Evolutionary conservation across 306 rosid genomes (phyloP).

Genomic region (Oxytropis ochrocephala): DNA sequence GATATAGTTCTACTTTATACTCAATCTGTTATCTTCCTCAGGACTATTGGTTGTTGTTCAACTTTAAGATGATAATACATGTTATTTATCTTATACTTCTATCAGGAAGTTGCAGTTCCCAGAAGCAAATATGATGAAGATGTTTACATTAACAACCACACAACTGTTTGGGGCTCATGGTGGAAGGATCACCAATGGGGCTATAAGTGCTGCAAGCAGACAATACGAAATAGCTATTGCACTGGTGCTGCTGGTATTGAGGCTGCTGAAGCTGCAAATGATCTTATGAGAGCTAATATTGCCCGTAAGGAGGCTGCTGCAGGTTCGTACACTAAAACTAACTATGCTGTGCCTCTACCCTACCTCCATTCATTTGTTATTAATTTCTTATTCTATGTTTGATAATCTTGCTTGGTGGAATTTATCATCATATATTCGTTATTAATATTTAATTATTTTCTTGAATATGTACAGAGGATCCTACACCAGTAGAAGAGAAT

Average conservation of each 20-base stretch:
- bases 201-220: constrained; percentile 53
- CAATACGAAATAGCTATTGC: constrained; percentile 25
- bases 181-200: constrained; percentile 86
- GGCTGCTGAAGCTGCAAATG: constrained; percentile 48
- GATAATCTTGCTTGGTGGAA: background rate
- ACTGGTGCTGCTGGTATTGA: constrained; percentile 31
- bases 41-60: background rate
- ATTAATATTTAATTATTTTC: background rate
- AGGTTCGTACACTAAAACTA: constrained; percentile 27
- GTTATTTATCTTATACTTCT: background rate
- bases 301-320: constrained; percentile 57
- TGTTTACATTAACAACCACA: constrained; percentile 46
- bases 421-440: background rate
- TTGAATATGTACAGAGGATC: constrained; percentile 7
- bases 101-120: constrained; percentile 22
- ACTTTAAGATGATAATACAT: background rate
- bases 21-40: background rate
- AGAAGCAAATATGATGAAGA: constrained; percentile 52
- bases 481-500: constrained; percentile 15
- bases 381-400: background rate
- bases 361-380: background rate
- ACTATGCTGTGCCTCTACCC: background rate
- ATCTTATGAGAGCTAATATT: constrained; percentile 73
- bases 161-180: constrained; percentile 71
- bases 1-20: background rate